Evolutionary conservation across 2,329 filamentous ascomycete species (phyloP).

Genomic region (Cladosporium sphaerospermum): DNA sequence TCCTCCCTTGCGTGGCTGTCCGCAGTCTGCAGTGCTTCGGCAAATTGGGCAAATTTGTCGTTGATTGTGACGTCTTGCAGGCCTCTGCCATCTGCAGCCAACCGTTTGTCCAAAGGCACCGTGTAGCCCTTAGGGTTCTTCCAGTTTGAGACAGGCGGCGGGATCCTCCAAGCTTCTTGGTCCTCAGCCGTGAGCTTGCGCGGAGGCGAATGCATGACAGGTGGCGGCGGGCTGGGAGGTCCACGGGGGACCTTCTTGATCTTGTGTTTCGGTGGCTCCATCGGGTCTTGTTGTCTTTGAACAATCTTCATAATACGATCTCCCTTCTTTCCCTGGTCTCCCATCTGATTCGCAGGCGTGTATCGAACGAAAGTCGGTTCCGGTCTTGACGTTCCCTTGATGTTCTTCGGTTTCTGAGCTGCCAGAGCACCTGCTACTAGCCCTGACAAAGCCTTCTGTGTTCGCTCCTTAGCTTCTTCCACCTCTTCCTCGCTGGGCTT

Average conservation of each 20-base stretch:
- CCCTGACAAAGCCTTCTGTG: slow-evolving; percentile 74
- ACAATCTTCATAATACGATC: slow-evolving; percentile 99
- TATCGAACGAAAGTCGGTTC: slow-evolving; percentile 94
- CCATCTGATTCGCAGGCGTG: slow-evolving; percentile 95
- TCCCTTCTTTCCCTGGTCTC: slow-evolving; percentile 74
- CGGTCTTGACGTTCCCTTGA: slow-evolving; percentile 71
- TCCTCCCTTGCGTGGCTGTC: slow-evolving; percentile 94
- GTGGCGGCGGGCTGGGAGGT: slow-evolving; percentile 85
- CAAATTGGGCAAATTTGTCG: slow-evolving; percentile 96
- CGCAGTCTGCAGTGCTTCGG: slow-evolving; percentile 88
- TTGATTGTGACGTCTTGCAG: slow-evolving; percentile 94
- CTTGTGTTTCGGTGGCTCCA: slow-evolving; percentile 98
- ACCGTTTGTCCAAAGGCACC: slow-evolving; percentile 86
- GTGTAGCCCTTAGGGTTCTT: slow-evolving; percentile 99
- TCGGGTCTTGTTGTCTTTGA: slow-evolving; percentile 83
- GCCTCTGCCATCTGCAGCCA: slow-evolving; percentile 87
- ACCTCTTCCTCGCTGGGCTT: slow-evolving; percentile 82
- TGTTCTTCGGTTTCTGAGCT: slow-evolving; percentile 92
- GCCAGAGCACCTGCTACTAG: slow-evolving; percentile 81
- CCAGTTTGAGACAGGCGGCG: slow-evolving; percentile 92
- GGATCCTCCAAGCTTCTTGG: slow-evolving; percentile 92
- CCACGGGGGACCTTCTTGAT: slow-evolving; percentile 96
- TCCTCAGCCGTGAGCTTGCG: slow-evolving; percentile 94
- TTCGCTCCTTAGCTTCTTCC: slow-evolving; percentile 75
- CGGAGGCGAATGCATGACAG: slow-evolving; percentile 90